These are phyloP conservation scores for cucumber (Cucumis sativus) DNA, from an alignment of 306 rosid genomes.

Conservation along the genomic window Cucumber_9930_V3 NC_026660.2:27053001-27053500, in stretches of 20 bases:
- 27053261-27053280: slow-evolving; percentile 62
- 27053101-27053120: slow-evolving; percentile 75
- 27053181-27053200: slow-evolving; percentile 6
- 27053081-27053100: slow-evolving; percentile 88
- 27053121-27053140: slow-evolving; percentile 90
- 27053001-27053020: slow-evolving; percentile 61
- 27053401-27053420: slow-evolving; percentile 86
- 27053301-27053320: slow-evolving; percentile 99
- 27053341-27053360: slow-evolving; percentile 73
- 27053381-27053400: slow-evolving; percentile 80
- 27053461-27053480: background rate
- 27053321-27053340: slow-evolving; percentile 76
- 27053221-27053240: background rate
- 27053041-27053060: slow-evolving; percentile 97
- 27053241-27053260: slow-evolving; percentile 39
- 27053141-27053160: slow-evolving; percentile 79
- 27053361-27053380: slow-evolving; percentile 46
- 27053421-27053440: slow-evolving; percentile 1
- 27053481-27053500: slow-evolving; percentile 25
- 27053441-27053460: background rate
- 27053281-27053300: slow-evolving; percentile 93
- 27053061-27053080: slow-evolving; percentile 79
- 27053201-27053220: background rate
- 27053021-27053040: slow-evolving; percentile 77
- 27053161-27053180: slow-evolving; percentile 43